A percentile compares a stretch with the other conserved stretches of the same genome.
phyloP scores from a whole-genome alignment of 345 rosid genomes.

The Adansonia digitata region DNA sequence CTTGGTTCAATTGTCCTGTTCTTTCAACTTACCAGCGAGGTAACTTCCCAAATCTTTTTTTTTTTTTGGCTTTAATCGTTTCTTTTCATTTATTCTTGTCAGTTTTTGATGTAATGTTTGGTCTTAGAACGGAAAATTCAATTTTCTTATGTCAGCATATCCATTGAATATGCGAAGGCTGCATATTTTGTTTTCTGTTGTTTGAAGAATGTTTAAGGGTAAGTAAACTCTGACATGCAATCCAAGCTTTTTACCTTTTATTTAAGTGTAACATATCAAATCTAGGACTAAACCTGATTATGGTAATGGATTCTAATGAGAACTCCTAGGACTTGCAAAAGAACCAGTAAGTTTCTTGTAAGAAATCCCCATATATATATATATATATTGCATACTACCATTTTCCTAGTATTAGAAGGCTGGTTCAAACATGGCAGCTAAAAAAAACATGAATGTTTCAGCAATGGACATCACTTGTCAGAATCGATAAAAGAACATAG shows the following conservation, averaged over 20 bases:
- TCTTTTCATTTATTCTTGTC: no score
- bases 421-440: neutral
- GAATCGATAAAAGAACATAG: no score
- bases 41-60: neutral
- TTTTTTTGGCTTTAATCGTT: neutral
- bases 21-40: slow-evolving; percentile 13
- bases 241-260: no score
- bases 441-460: neutral
- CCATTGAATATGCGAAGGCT: neutral
- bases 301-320: neutral
- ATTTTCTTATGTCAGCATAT: no score
- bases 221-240: no score
- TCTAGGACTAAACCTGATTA: no score
- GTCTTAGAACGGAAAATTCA: neutral
- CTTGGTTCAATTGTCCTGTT: neutral
- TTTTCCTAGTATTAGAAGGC: no score
- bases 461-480: no score
- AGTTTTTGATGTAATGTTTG: no score
- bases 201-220: no score
- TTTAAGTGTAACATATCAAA: no score
- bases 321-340: neutral
- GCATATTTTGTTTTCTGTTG: neutral
- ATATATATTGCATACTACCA: neutral
- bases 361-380: neutral
- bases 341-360: neutral